Evolutionary conservation across 2,329 filamentous ascomycete genomes (phyloP).

Genomic region (Cadophora malorum): DNA sequence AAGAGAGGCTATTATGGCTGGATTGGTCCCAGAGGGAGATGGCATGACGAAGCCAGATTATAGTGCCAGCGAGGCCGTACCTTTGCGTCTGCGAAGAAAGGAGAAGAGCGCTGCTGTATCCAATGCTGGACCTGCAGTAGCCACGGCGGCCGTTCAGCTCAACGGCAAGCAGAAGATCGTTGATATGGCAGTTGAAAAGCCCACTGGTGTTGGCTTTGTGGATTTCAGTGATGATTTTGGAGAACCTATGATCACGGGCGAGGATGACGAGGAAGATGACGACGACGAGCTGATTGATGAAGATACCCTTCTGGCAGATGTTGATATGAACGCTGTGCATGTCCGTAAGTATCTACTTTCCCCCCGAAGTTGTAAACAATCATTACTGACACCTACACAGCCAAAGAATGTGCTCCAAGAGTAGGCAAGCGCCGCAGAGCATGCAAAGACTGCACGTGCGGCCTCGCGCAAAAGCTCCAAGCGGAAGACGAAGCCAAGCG

Average conservation of each 20-base stretch:
- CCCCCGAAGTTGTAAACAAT: not conserved
- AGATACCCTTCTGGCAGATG: constrained; percentile 82
- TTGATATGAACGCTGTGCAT: constrained; percentile 80
- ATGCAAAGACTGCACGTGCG: constrained; percentile 98
- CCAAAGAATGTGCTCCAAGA: constrained; percentile 86
- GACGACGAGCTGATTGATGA: constrained; percentile 90
- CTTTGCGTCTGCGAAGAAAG: constrained; percentile 62
- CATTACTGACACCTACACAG: constrained; percentile 50
- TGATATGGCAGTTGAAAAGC: constrained; percentile 42
- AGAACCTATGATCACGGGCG: constrained; percentile 55
- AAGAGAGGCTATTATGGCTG: constrained; percentile 84
- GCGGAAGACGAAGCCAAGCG: constrained; percentile 81
- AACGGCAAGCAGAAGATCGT: constrained; percentile 41
- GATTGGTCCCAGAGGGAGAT: constrained; percentile 67
- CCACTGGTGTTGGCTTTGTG: constrained; percentile 70
- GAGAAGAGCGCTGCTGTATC: constrained; percentile 59
- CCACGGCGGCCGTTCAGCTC: constrained; percentile 42
- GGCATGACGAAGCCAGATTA: constrained; percentile 77
- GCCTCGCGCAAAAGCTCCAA: constrained; percentile 82
- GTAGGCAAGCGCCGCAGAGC: constrained; percentile 87
- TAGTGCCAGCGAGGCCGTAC: constrained; percentile 45
- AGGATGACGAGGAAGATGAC: constrained; percentile 46
- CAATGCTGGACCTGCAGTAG: constrained; percentile 45
- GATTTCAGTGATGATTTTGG: constrained; percentile 70
- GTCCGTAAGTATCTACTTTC: constrained; percentile 71